These are phyloP conservation scores for Hypsizygus ulmarius DNA, from an alignment of 1,284 basidiomycete species.

Conservation along the genomic window DNA sequence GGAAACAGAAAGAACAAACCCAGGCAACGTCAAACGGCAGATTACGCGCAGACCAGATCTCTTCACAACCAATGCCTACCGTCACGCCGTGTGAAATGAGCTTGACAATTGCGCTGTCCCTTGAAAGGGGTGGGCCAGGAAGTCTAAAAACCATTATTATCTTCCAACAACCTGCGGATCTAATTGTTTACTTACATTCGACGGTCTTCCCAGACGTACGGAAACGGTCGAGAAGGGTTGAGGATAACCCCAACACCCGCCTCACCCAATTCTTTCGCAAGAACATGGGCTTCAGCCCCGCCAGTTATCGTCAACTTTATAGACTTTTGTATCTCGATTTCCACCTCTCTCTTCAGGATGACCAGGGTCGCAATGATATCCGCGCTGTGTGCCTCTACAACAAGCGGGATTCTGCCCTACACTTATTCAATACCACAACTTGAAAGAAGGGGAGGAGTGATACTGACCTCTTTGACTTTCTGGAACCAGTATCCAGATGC, in stretches of 20 bases:
- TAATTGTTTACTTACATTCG: constrained; percentile 44
- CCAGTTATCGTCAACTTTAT: constrained; percentile 65
- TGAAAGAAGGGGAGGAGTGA: constrained; percentile 11
- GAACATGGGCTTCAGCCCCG: constrained; percentile 70
- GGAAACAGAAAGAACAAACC: constrained; percentile 29
- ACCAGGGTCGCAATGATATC: constrained; percentile 81
- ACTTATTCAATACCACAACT: constrained; percentile 1
- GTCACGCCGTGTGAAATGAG: constrained; percentile 68
- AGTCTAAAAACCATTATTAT: constrained; percentile 22
- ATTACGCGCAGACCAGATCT: constrained; percentile 67
- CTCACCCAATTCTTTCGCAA: constrained; percentile 72
- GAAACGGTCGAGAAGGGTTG: constrained; percentile 53
- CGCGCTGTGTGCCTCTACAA: constrained; percentile 64
- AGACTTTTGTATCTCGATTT: constrained; percentile 36
- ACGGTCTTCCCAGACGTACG: constrained; percentile 59
- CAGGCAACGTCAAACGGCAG: constrained; percentile 72
- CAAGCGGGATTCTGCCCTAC: constrained; percentile 43
- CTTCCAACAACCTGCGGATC: neutral
- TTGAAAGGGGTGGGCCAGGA: constrained; percentile 72
- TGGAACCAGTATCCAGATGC: constrained; percentile 52
- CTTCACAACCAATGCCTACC: constrained; percentile 70
- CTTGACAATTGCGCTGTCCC: constrained; percentile 60
- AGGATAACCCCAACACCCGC: constrained; percentile 77
- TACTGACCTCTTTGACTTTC: constrained; percentile 47
- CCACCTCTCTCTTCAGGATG: constrained; percentile 71